A percentile compares a stretch with the other conserved stretches of the same genome.
phyloP scores from a whole-genome alignment of 2,329 filamentous ascomycete species.

The Ophiostoma australiae region DNA sequence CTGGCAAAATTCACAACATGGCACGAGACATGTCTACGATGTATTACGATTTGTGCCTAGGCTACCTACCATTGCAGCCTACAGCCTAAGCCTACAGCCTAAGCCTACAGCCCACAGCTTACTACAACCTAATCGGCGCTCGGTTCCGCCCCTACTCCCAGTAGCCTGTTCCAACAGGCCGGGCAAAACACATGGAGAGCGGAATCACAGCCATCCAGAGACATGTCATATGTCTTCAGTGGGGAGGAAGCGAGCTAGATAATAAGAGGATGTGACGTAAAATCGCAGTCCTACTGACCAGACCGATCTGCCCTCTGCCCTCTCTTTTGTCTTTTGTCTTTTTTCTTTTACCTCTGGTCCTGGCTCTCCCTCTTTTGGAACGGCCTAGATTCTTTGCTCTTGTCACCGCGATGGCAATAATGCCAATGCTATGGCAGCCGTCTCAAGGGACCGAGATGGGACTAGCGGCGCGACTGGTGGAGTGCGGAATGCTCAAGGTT shows the following conservation, averaged over 20 bases:
- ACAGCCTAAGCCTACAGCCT: not conserved
- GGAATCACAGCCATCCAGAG: not conserved
- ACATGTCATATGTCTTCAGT: no score
- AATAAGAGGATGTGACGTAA: not conserved
- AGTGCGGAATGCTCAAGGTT: not conserved
- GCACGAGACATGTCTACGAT: not conserved
- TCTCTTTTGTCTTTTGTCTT: not conserved
- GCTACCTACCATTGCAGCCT: not conserved
- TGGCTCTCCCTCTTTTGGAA: not conserved
- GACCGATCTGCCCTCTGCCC: no score
- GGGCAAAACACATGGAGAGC: constrained; percentile 6
- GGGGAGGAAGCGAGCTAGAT: not conserved
- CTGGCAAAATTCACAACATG: not conserved
- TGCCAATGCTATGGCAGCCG: not conserved
- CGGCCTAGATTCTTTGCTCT: not conserved
- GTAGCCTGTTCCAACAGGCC: not conserved
- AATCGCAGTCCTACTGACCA: not conserved
- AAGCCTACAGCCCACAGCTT: not conserved
- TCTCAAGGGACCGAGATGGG: not conserved
- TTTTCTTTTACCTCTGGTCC: no score
- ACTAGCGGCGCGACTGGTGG: not conserved
- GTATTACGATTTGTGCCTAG: not conserved
- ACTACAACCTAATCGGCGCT: not conserved
- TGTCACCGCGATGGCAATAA: not conserved
- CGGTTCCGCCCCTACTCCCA: constrained; percentile 12